A percentile compares a stretch with the other conserved stretches of the same genome.
These are phyloP conservation scores for Teratosphaeria nubilosa DNA, from an alignment of 2,329 filamentous ascomycete genomes.

Conservation along the genomic window DNA sequence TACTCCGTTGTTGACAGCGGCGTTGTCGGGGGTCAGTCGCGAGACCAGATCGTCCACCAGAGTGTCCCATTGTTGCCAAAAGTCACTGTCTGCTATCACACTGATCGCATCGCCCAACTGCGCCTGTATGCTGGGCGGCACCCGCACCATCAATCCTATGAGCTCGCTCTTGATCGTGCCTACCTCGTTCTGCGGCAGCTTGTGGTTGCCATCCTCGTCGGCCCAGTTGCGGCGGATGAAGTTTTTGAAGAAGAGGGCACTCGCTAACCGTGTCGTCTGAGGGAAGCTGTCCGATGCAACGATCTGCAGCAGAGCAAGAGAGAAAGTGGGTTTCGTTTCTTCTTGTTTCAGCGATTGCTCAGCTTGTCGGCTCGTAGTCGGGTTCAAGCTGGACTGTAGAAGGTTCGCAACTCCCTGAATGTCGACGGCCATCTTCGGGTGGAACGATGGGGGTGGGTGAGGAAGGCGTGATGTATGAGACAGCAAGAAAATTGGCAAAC, in stretches of 20 bases:
- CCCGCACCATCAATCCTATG: constrained; percentile 91
- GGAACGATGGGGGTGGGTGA: background rate
- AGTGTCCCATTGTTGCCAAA: constrained; percentile 94
- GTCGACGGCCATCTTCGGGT: constrained; percentile 47
- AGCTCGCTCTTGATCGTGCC: constrained; percentile 86
- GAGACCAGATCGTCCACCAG: constrained; percentile 86
- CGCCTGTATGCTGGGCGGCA: constrained; percentile 76
- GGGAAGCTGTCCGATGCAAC: constrained; percentile 66
- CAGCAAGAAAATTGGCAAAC: background rate
- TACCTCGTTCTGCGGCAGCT: constrained; percentile 73
- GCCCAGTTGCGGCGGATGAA: constrained; percentile 92
- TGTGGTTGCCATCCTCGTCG: constrained; percentile 91
- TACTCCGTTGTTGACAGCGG: constrained; percentile 82
- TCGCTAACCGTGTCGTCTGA: constrained; percentile 70
- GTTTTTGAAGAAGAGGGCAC: constrained; percentile 95
- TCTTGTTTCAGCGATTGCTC: constrained; percentile 70
- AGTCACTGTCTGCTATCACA: constrained; percentile 94
- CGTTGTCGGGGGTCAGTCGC: constrained; percentile 70
- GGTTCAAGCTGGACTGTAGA: constrained; percentile 83
- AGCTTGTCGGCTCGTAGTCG: constrained; percentile 78
- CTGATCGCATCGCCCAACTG: constrained; percentile 96
- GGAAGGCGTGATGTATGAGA: background rate
- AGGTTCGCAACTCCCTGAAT: constrained; percentile 63
- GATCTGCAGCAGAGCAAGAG: constrained; percentile 75
- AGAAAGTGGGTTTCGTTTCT: constrained; percentile 78